Base-by-base conservation (phyloP, 345 rosid species). In the Gossypium bickii region DNA sequence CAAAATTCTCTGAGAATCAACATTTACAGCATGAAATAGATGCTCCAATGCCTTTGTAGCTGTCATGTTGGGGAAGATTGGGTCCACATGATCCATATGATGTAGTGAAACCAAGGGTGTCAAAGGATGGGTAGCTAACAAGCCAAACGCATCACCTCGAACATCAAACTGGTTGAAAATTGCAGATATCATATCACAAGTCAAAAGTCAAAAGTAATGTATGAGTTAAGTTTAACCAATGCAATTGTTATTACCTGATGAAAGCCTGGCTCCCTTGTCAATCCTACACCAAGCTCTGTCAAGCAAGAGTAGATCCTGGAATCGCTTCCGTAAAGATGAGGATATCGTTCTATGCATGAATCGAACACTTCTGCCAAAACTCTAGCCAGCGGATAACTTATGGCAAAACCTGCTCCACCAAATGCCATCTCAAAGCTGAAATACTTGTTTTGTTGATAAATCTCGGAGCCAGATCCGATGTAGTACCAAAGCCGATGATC, bases 271-370 rank as follows among this genome's bases (percentile, higher is more conserved):
- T 94, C 98, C 17, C 66, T 86, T 20, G 92, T 85, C 74, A 87
- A 74, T 25, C 85, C 86, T 16, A 94, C 84, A 7, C 98, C 95
- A 18, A 94, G 97, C 85, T 94, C 98, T 9, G 89, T 79, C 74
- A 92, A 81, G 83, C 98, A 94, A 69, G 85, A 82, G 71, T 82
- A 85, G 67, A 92, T 48, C 71, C 98, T 82, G 17, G 91, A 77
- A 75, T 92, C 98, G 15, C 95, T 90, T 57, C 97, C 97, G 45
- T 91, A 92, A 25, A 94, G 87, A 87, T 89, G 95, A 20, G 92
- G 91, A 72, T 92, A 91, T 13, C 98, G 72, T 70, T 86, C 82
- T n/a, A 92, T 83, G 72, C 98, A 94, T 15, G 95, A 86, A 85
- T 94, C 97, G 0, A 90, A 83, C 34, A 82, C 83, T 57, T 83